Base-by-base conservation (phyloP, 768 basidiomycete genomes). In the Ephemerocybe angulata region DNA sequence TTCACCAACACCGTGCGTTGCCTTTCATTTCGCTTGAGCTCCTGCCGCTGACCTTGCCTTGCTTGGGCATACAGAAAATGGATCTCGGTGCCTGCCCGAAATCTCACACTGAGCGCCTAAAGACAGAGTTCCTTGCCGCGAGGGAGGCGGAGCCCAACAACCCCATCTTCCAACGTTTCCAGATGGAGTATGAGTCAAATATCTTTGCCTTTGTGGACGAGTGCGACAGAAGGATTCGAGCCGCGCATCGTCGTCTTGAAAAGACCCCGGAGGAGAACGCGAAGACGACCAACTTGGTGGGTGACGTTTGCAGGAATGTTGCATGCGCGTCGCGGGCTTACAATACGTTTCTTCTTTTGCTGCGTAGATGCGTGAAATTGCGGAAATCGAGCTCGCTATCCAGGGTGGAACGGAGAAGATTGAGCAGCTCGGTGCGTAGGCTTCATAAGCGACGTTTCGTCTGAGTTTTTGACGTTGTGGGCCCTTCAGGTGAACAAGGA, bases 261-360 rank as follows among this genome's bases (percentile, higher is more conserved):
- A 99, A 99, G 80, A 99, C 97, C 4, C 97, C 97, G 30, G 97
- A 98, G 75, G 97, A 99, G 78, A 99, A 99, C 69, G 93, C 94
- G 49, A 97, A 98, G 75, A 98, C 96, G 29, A 98, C 97, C 3
- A 94, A 96, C 70, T 72, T 99, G 77, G 90, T 90, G 59, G 44
- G 83, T 72, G 53, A 43, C 31, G 50, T 19, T 41, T 51, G 43
- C 19, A 25, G 52, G 41, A 53, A 42, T 54, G 29, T 55, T 43
- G 44, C n/a, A 52, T 41, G 50, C 51, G 35, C 27, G 33, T 40
- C 55, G 40, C 22, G 53, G 41, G 19, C 52, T 33, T 41, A 27
- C 25, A 51, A 33, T 35, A 8, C 33, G 17, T 35, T n/a, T n/a
- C n/a, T n/a, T n/a, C n/a, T n/a, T n/a, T n/a, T 52, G 46, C 11